Conservation (phyloP, 2,329 filamentous ascomycete genomes). For the Fusarium tjaetaba region DNA sequence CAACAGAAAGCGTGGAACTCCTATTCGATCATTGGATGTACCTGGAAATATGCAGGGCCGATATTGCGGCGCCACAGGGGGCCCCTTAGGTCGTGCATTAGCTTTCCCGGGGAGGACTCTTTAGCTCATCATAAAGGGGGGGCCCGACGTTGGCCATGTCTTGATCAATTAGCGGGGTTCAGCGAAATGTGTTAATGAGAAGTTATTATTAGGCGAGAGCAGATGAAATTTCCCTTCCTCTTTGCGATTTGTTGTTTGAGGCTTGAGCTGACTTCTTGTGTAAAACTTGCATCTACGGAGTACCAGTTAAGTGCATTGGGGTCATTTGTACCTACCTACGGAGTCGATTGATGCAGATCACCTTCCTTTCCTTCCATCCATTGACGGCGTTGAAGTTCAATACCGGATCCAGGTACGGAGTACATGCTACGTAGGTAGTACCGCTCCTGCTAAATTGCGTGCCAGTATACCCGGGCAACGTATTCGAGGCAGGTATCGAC, state of each 20-base stretch:
- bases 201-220: slow-evolving; percentile 9
- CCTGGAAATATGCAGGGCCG: slow-evolving; percentile 31
- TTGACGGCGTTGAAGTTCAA: not conserved
- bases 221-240: not conserved
- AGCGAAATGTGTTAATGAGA: slow-evolving; percentile 16
- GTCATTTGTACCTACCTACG: not conserved
- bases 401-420: not conserved
- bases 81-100: slow-evolving; percentile 24
- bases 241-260: not conserved
- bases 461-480: not conserved
- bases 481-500: not conserved
- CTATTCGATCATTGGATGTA: slow-evolving; percentile 31
- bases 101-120: slow-evolving; percentile 36
- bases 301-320: not conserved
- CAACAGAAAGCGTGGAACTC: slow-evolving; percentile 22
- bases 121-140: slow-evolving; percentile 23
- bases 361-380: not conserved
- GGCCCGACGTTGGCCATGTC: not conserved
- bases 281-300: not conserved
- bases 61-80: slow-evolving; percentile 33
- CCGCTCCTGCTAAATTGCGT: not conserved
- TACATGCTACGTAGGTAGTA: not conserved
- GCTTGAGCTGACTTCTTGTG: not conserved
- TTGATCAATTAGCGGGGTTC: not conserved
- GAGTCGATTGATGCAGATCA: not conserved